Percentiles rank a stretch among this genome's conserved stretches.
These are phyloP conservation scores for Conringia planisiliqua DNA, from an alignment of 345 rosid genomes.

Conservation along the genomic window DNA sequence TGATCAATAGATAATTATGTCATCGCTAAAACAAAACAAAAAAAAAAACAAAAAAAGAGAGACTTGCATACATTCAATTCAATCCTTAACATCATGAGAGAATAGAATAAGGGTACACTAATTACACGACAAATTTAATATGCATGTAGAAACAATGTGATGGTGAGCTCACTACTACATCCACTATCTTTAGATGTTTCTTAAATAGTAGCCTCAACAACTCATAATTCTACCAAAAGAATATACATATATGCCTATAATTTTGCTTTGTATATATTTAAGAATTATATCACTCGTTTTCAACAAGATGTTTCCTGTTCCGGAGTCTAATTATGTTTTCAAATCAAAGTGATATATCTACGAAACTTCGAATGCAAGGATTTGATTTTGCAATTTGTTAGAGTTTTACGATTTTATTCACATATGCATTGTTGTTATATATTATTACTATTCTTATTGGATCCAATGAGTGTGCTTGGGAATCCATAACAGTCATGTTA, in stretches of 20 bases:
- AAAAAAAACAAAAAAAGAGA: background rate
- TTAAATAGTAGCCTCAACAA: conserved; percentile 15
- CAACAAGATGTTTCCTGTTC: background rate
- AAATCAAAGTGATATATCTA: background rate
- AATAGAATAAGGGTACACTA: background rate
- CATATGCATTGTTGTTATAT: background rate
- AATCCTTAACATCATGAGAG: conserved; percentile 27
- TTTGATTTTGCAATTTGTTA: background rate
- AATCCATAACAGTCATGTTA: conserved; percentile 32
- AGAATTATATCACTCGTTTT: background rate
- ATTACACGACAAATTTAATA: background rate
- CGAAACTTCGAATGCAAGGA: background rate
- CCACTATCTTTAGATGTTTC: conserved; percentile 33
- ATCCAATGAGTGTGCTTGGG: conserved; percentile 35
- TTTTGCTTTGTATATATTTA: background rate
- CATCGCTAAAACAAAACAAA: background rate
- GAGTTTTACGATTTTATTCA: background rate
- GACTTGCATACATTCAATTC: conserved; percentile 9
- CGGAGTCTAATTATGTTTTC: background rate
- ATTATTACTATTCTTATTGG: background rate
- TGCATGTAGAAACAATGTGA: conserved; percentile 17
- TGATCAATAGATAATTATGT: too few relatives aligned
- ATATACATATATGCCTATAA: conserved; percentile 2
- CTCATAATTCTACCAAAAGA: conserved; percentile 11
- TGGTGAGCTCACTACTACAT: conserved; percentile 26